Evolutionary conservation across 1,284 basidiomycete genomes (phyloP).

Genomic region (Ganoderma sp.): DNA sequence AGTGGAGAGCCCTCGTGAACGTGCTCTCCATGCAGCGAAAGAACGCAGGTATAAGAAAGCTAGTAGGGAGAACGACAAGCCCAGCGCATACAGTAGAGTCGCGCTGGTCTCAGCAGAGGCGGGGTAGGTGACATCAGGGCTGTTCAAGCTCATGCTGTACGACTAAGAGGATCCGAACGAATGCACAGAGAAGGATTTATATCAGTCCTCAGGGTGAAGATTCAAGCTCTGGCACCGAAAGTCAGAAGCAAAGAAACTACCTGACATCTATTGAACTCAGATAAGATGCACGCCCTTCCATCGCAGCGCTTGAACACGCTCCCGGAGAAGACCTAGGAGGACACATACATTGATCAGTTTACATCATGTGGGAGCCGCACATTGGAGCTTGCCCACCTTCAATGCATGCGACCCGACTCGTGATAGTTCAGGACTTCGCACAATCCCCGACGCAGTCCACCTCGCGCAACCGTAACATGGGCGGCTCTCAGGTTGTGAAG

Average conservation of each 20-base stretch:
- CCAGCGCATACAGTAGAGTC: not conserved
- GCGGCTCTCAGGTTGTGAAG: not conserved
- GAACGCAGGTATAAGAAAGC: slow-evolving; percentile 6
- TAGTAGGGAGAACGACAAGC: not conserved
- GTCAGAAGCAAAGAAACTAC: too few relatives aligned
- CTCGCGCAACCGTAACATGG: too few relatives aligned
- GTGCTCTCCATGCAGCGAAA: slow-evolving; percentile 5
- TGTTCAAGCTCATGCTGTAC: not conserved
- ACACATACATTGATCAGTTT: not conserved
- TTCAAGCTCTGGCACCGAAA: not conserved
- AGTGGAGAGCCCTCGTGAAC: slow-evolving; percentile 7
- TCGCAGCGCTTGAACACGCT: not conserved
- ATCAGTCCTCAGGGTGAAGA: not conserved
- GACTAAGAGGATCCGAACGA: not conserved
- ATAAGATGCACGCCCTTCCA: not conserved
- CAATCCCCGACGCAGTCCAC: not conserved
- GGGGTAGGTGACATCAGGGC: not conserved
- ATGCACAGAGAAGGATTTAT: not conserved
- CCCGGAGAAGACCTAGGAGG: not conserved
- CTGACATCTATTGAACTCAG: not conserved
- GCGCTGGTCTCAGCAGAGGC: not conserved
- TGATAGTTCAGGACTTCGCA: not conserved
- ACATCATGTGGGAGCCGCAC: not conserved
- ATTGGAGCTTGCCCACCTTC: not conserved
- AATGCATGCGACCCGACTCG: not conserved